A percentile compares a stretch with the other conserved stretches of the same genome.
These are phyloP conservation scores for Leccinum ponderosum DNA, from an alignment of 1,284 basidiomycete genomes.

Conservation along the genomic window DNA sequence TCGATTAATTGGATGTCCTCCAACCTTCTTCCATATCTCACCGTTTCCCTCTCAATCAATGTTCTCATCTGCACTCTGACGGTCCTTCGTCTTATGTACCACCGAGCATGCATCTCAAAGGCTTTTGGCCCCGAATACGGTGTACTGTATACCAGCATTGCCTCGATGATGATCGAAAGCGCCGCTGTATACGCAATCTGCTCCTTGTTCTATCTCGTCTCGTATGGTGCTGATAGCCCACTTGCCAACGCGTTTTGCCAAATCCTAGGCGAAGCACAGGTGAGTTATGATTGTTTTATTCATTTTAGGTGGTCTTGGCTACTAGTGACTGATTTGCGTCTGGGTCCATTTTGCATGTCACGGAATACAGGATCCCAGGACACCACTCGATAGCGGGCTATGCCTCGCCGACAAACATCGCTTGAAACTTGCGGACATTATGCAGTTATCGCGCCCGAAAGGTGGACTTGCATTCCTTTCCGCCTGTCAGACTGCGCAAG, in stretches of 20 bases:
- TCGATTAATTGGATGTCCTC: conserved; percentile 32
- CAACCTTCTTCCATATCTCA: conserved; percentile 30
- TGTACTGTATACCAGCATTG: conserved; percentile 28
- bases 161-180: conserved; percentile 33
- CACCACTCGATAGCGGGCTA: too few species aligned
- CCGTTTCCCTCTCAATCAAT: conserved; percentile 35
- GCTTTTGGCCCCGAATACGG: conserved; percentile 33
- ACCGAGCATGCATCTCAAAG: conserved; percentile 29
- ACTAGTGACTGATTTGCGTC: neutral
- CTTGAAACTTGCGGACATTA: too few species aligned
- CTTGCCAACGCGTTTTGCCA: conserved; percentile 33
- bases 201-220: conserved; percentile 32
- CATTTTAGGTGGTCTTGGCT: neutral
- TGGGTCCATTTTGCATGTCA: too few species aligned
- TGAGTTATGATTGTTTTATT: conserved; percentile 3
- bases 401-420: too few species aligned
- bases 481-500: too few species aligned
- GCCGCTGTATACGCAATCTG: conserved; percentile 30
- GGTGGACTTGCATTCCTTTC: too few species aligned
- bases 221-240: conserved; percentile 22
- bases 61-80: conserved; percentile 30
- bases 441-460: too few species aligned
- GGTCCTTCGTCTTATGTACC: conserved; percentile 31
- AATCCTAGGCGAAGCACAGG: conserved; percentile 34
- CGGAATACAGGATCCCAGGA: too few species aligned